Base-by-base conservation (phyloP, 169 alveolate species). In the Cryptosporidium viatorum region DNA sequence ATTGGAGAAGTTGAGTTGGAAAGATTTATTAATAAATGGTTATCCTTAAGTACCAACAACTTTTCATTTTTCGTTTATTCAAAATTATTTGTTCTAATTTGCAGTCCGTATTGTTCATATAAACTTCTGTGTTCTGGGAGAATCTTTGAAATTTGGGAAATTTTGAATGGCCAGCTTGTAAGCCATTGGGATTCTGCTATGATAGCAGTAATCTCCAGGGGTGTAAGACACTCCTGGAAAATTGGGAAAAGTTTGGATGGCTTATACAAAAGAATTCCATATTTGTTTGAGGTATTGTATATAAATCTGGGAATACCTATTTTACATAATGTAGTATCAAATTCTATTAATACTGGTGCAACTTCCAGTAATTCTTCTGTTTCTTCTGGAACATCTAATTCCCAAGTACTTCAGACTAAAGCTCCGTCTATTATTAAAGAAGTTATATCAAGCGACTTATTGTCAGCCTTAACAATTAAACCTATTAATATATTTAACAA, bases 171-270 rank as follows among this genome's bases (percentile, higher is more conserved):
- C 39, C 71, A 59, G 21, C 14, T 80, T 14, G 29, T 80, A 33
- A 45, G 35, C 21, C 41, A 59, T 41, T 80, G 89, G 89, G 89
- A 80, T 65, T 80, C 89, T 33, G 45, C 35, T 10, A 80, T 80
- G 65, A 41, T 80, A n/a, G 26, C 68, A n/a, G n/a, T 62, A 1
- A 35, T 80, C n/a, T 80, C 89, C 31, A 80, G 89, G 62, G 89
- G 69, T 12, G 74, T 80, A 41, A 80, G 70, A 39, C 26, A 80
- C 70, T 60, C 89, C n/a, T 80, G 89, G 89, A 80, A 50, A 29
- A 39, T 35, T 37, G 70, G 70, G 2, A 55, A 33, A 6, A 37
- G 51, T n/a, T 26, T 65, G 6, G 80, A 80, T 16, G 18, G 2
- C 8, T 41, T 80, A 35, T 65, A 43, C 23, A 21, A 37, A 16